Percentiles rank a stretch among this genome's conserved stretches.
These are phyloP conservation scores for Sphenostylis stenocarpa DNA, from an alignment of 306 rosid genomes.

Conservation along the genomic window DNA sequence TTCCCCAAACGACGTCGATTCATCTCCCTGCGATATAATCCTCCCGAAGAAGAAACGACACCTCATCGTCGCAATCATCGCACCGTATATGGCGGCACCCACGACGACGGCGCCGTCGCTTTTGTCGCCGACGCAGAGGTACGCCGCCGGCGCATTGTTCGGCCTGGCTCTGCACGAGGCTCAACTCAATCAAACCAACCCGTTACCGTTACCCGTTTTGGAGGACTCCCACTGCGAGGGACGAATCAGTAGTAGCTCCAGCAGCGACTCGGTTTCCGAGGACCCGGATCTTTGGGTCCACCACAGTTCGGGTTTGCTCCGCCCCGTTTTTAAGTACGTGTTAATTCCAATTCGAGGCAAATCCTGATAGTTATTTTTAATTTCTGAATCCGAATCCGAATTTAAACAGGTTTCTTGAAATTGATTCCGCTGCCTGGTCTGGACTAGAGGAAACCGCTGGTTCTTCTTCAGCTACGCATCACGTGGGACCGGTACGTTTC, in stretches of 20 bases:
- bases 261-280: slow-evolving; percentile 65
- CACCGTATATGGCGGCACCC: slow-evolving; percentile 32
- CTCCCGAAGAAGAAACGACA: not conserved
- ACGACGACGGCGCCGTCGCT: slow-evolving; percentile 41
- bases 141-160: slow-evolving; percentile 76
- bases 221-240: slow-evolving; percentile 22
- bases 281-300: slow-evolving; percentile 82
- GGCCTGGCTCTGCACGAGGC: slow-evolving; percentile 71
- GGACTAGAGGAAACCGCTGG: slow-evolving; percentile 92
- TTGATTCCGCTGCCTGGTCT: slow-evolving; percentile 75
- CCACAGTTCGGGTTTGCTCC: slow-evolving; percentile 58
- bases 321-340: slow-evolving; percentile 64
- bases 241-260: slow-evolving; percentile 52
- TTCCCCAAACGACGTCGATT: slow-evolving; percentile 12
- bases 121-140: slow-evolving; percentile 66
- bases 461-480: slow-evolving; percentile 55
- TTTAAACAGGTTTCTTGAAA: slow-evolving; percentile 61
- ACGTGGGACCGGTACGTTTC: slow-evolving; percentile 78
- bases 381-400: not conserved
- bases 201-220: slow-evolving; percentile 33
- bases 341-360: not conserved
- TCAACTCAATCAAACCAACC: slow-evolving; percentile 61
- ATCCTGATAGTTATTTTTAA: not conserved
- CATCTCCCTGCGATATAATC: not conserved
- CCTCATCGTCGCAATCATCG: not conserved